Base-by-base conservation (phyloP, 805 yeast species). In the Starmera quercuum region DNA sequence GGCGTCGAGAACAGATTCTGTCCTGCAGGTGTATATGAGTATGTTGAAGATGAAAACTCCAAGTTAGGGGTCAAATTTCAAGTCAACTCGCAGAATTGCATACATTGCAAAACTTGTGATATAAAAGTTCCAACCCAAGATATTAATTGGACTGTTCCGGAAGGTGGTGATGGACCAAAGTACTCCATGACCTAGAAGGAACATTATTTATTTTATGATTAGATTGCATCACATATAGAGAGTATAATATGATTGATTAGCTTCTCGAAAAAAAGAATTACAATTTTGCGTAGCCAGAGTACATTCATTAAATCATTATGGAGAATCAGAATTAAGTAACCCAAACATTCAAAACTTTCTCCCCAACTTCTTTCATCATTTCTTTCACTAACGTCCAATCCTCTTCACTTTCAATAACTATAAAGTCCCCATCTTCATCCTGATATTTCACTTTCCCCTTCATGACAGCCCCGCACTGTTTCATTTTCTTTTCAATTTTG, bases 131-230 rank as follows among this genome's bases (percentile, higher is more conserved):
- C 98, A 7, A 70, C 85, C 1, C 96, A 90, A 61, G 96, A 88
- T 53, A 92, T 92, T 41, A 71, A 75, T 53, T 92, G 98, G 98
- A 74, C 78, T 10, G 95, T 86, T n/a, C 98, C 98, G 7, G 97
- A 92, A 64, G 97, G 98, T 40, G 97, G 97, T 20, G 98, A 83
- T 57, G 98, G 98, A 11, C 98, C 98, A 37, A 92, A 92, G 59
- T 92, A 92, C 57, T 79, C 80, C 56, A 75, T 85, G 79, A 80
- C 95, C 6, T 80, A 34, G 24, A 17, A 20, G 15, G 29, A 28
- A 22, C 26, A 19, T 11, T 9, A 21, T 21, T 21, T 21, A 21
- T n/a, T 25, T 13, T 14, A 6, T 25, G 6, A 25, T 25, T 21
- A 8, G 8, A 9, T 21, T 11, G 23, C 8, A 21, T 8, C 23